phyloP scores from a whole-genome alignment of 2,329 filamentous ascomycete species.

The Colletotrichum incanum region DNA sequence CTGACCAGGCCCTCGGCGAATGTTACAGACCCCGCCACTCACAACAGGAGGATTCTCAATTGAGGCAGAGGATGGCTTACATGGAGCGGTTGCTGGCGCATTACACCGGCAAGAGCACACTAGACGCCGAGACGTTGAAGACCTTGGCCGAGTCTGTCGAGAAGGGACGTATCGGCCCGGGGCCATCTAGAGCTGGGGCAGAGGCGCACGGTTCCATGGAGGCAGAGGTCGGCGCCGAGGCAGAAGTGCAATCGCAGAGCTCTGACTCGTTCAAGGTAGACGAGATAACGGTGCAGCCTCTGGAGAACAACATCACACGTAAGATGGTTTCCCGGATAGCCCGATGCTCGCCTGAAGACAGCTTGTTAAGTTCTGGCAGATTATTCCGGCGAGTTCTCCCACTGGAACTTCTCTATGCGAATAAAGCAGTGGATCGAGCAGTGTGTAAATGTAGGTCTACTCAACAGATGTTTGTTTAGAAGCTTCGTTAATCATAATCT shows the following conservation, averaged over 20 bases:
- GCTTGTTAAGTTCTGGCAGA: slow-evolving; percentile 51
- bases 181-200: neutral
- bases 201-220: slow-evolving; percentile 16
- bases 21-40: slow-evolving; percentile 23
- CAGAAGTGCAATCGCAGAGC: slow-evolving; percentile 33
- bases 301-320: slow-evolving; percentile 60
- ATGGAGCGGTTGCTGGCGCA: slow-evolving; percentile 66
- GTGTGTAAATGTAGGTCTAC: slow-evolving; percentile 51
- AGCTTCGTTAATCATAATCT: neutral
- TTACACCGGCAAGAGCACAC: slow-evolving; percentile 60
- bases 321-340: slow-evolving; percentile 41
- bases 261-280: slow-evolving; percentile 38
- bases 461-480: neutral
- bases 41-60: slow-evolving; percentile 41
- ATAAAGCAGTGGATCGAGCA: slow-evolving; percentile 66
- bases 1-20: slow-evolving; percentile 29
- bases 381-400: slow-evolving; percentile 68
- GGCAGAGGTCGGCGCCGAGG: slow-evolving; percentile 25
- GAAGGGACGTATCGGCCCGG: slow-evolving; percentile 46
- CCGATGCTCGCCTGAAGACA: slow-evolving; percentile 7
- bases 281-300: slow-evolving; percentile 56
- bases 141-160: slow-evolving; percentile 61
- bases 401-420: slow-evolving; percentile 68
- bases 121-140: slow-evolving; percentile 59
- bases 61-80: slow-evolving; percentile 45